Evolutionary conservation across 2,329 filamentous ascomycete genomes (phyloP), one percentile per base, ranked within the genome.

Genomic region (Alternaria sp.): DNA sequence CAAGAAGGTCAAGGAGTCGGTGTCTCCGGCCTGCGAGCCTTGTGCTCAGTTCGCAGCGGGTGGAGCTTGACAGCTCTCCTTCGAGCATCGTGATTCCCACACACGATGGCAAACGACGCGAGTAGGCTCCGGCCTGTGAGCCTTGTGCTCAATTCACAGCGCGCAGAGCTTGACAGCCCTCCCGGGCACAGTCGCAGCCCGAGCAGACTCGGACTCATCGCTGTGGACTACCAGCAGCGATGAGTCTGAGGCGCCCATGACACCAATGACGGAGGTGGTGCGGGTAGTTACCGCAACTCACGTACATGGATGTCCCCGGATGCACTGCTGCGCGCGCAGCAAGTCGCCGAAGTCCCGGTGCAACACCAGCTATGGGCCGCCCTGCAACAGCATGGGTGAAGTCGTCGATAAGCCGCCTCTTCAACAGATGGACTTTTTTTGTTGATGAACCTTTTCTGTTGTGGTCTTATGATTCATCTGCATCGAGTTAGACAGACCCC

Each of bases 1-100:
- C 30, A 93, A 89, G 82, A 90, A 89, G 32, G 91, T 97, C 26
- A 86, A 86, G 17, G 86, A 95, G 80, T 96, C 94, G 69, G 94
- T 97, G 12, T 79, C 15, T 36, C 32, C 32, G 32, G 19, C 19
- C 21, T 23, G 12, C 44, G 40, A 46, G 32, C 32, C 32, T 36
- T 46, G 13, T 15, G 19, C 13, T 25, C 44, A 46, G 0, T 15
- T 15, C 11, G 19, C 21, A 46, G 44, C 12, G 44, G 1, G 25
- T 1, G 1, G 25, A 49, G 46, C 25, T 49, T 49, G 25, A 28
- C 46, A 28, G 3, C 54, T 32, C 21, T 26, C 43, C 5, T 32
- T 32, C 30, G 30, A 32, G 30, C 30, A 32, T 32, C 30, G 30
- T 32, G 30, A 32, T 32, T 32, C 30, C 30, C 30, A 32, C 30